Evolutionary conservation across 495 filamentous ascomycete genomes (phyloP).

Genomic region (Corynascus novoguineensis): DNA sequence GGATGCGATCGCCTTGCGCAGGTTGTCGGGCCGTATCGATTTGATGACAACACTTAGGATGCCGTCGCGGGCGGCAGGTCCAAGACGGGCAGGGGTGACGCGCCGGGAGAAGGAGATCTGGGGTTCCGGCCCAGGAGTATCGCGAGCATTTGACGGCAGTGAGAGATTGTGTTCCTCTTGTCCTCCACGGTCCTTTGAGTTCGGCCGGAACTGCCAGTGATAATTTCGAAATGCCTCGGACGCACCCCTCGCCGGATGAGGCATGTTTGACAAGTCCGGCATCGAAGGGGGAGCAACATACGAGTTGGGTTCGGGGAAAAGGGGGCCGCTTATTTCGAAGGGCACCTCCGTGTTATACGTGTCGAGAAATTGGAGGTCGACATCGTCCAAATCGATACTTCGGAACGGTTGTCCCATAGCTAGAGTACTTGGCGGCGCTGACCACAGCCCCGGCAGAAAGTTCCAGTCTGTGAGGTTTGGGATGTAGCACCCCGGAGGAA

Average conservation of each 20-base stretch:
- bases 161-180: constrained; percentile 13
- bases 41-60: constrained; percentile 12
- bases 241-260: background rate
- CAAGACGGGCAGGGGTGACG: background rate
- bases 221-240: constrained; percentile 9
- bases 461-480: constrained; percentile 7
- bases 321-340: background rate
- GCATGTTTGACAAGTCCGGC: background rate
- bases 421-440: background rate
- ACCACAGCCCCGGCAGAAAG: constrained; percentile 14
- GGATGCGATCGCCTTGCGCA: constrained; percentile 1
- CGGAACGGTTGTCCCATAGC: constrained; percentile 1
- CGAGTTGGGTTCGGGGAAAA: background rate
- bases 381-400: constrained; percentile 9
- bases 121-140: background rate
- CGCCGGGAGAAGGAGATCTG: background rate
- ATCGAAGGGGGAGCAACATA: background rate
- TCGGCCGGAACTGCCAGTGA: constrained; percentile 14
- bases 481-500: background rate
- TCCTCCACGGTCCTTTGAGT: constrained; percentile 3
- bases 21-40: constrained; percentile 8
- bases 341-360: constrained; percentile 10
- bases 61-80: constrained; percentile 5
- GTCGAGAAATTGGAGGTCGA: constrained; percentile 12
- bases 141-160: background rate